Conservation (phyloP, 2,329 filamentous ascomycete genomes). For the Falciphora oryzae region DNA sequence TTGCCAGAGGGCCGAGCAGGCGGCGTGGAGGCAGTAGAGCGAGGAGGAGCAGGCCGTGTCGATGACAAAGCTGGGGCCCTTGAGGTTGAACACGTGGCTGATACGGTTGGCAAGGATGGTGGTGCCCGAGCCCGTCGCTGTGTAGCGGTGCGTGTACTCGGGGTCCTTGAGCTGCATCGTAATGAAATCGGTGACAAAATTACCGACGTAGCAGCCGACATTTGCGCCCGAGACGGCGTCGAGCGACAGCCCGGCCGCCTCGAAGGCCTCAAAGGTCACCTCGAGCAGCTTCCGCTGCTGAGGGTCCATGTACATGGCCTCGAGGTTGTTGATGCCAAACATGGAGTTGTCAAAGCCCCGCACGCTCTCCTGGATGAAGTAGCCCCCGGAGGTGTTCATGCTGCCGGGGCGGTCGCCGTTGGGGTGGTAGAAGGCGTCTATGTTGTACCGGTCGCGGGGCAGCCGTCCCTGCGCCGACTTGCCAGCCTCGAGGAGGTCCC, state of each 20-base stretch:
- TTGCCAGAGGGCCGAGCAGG: not conserved
- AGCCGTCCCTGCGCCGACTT: constrained; percentile 16
- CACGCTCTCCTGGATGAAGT: constrained; percentile 1
- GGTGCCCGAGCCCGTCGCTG: not conserved
- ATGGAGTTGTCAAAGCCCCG: constrained; percentile 2
- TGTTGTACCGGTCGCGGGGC: constrained; percentile 24
- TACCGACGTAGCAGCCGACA: constrained; percentile 18
- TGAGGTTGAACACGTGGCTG: constrained; percentile 3
- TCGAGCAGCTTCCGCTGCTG: constrained; percentile 28
- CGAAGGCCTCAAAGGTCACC: constrained; percentile 29
- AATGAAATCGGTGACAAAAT: constrained; percentile 16
- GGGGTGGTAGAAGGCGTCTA: constrained; percentile 24
- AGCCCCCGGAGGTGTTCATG: not conserved
- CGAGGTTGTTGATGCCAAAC: constrained; percentile 1
- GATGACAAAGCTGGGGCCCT: constrained; percentile 3
- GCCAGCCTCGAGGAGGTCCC: constrained; percentile 21
- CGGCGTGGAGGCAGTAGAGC: not conserved
- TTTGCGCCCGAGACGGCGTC: constrained; percentile 16
- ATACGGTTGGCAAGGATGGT: constrained; percentile 6
- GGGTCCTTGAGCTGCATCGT: constrained; percentile 5
- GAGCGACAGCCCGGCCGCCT: constrained; percentile 21
- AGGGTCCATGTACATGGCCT: constrained; percentile 24
- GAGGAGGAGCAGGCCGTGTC: constrained; percentile 7
- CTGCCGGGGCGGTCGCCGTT: constrained; percentile 18
- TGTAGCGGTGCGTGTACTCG: not conserved